These are phyloP conservation scores for Rhodotorula sp. DNA, from an alignment of 1,284 basidiomycete species.

Conservation along the genomic window DNA sequence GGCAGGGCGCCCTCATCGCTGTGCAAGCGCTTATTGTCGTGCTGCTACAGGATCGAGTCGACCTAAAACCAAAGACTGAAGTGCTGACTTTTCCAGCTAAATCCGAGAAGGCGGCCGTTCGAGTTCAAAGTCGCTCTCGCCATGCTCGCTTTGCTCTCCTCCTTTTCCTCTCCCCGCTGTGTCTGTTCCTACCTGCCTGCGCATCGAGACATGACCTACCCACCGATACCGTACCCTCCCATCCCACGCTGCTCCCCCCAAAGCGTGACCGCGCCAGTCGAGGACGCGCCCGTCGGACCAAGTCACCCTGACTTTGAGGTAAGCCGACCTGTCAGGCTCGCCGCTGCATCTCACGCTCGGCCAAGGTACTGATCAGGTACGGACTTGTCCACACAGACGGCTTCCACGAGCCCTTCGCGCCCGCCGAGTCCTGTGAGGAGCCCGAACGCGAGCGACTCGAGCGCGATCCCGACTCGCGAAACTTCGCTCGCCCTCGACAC, in stretches of 20 bases:
- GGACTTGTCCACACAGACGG: background rate
- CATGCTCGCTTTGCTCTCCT: no score
- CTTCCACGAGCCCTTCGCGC: background rate
- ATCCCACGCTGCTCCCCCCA: background rate
- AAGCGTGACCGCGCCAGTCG: background rate
- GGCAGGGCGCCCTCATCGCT: no score
- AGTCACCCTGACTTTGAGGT: constrained; percentile 14
- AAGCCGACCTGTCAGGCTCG: constrained; percentile 13
- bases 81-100: no score
- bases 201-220: background rate
- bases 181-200: background rate
- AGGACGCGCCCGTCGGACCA: background rate
- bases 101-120: no score
- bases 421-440: background rate
- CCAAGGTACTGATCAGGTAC: background rate
- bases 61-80: no score
- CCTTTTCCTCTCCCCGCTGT: background rate
- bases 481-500: no score
- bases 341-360: constrained; percentile 42
- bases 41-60: no score
- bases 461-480: no score
- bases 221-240: constrained; percentile 7
- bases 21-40: no score
- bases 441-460: no score
- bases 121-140: no score